These are phyloP conservation scores for Asterophora lycoperdoides DNA, from an alignment of 768 basidiomycete genomes.

Conservation along the genomic window DNA sequence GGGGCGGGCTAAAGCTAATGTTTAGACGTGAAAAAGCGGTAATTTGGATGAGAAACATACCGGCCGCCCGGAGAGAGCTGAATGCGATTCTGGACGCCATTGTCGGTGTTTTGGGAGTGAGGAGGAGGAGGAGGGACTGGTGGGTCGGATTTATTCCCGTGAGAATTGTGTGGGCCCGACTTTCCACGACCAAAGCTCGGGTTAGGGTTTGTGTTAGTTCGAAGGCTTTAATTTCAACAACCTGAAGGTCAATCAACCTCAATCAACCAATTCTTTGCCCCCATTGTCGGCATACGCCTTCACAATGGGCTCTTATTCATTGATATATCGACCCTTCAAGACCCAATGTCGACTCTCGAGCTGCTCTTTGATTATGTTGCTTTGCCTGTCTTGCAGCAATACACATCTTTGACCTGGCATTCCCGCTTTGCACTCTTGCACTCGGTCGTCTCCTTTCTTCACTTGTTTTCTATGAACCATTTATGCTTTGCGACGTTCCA, in stretches of 20 bases:
- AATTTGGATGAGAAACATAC: slow-evolving; percentile 29
- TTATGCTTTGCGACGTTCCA: background rate
- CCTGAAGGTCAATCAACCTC: too few species aligned
- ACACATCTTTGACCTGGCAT: background rate
- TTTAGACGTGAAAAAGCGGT: too few species aligned
- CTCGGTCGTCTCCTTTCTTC: background rate
- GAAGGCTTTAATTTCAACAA: too few species aligned
- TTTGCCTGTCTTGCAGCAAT: background rate
- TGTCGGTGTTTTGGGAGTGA: slow-evolving; percentile 28
- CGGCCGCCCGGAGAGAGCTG: slow-evolving; percentile 57
- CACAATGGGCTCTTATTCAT: too few species aligned
- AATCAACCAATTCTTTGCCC: background rate
- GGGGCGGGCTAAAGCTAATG: slow-evolving; percentile 43
- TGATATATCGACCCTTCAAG: too few species aligned
- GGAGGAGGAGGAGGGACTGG: slow-evolving; percentile 23
- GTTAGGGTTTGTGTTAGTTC: slow-evolving; percentile 32
- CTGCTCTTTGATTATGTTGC: background rate
- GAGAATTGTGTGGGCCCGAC: slow-evolving; percentile 32
- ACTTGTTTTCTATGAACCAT: background rate
- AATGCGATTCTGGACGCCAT: slow-evolving; percentile 76
- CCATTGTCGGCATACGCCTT: too few species aligned
- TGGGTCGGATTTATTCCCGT: slow-evolving; percentile 28
- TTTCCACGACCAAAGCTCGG: slow-evolving; percentile 32
- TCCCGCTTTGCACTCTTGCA: background rate
- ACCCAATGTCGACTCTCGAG: too few species aligned